Percentiles rank a stretch among this genome's conserved stretches.
These are phyloP conservation scores for Colletotrichum costaricense DNA, from an alignment of 2,329 filamentous ascomycete genomes.

Conservation along the genomic window DNA sequence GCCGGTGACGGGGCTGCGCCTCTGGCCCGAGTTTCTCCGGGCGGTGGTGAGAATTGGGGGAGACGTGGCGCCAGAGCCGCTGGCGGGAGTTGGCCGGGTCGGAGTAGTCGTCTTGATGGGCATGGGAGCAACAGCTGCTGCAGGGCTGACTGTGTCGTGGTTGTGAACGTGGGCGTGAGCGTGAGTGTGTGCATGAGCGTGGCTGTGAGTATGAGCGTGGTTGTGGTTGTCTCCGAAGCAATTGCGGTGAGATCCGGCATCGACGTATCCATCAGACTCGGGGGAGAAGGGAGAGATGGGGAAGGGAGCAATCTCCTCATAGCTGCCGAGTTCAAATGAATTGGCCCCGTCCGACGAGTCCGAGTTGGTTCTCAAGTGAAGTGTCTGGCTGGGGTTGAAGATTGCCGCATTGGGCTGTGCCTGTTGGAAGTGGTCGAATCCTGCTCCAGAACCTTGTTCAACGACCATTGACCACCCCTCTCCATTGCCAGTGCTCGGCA, in stretches of 20 bases:
- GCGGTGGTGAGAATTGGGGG: conserved; percentile 70
- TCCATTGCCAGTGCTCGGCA: conserved; percentile 84
- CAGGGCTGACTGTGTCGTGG: conserved; percentile 71
- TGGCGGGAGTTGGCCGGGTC: conserved; percentile 69
- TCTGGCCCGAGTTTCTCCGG: conserved; percentile 76
- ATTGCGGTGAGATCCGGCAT: conserved; percentile 69
- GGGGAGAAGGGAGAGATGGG: conserved; percentile 86
- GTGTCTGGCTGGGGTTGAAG: conserved; percentile 91
- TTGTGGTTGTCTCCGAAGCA: conserved; percentile 69
- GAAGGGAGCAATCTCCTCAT: conserved; percentile 80
- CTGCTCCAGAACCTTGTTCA: conserved; percentile 42
- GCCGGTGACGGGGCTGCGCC: conserved; percentile 78
- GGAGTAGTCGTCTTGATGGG: conserved; percentile 73
- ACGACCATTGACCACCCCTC: conserved; percentile 80
- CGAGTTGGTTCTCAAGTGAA: conserved; percentile 88
- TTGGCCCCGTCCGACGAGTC: conserved; percentile 82
- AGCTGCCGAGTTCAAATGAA: conserved; percentile 79
- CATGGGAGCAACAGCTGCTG: conserved; percentile 75
- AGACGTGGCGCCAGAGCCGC: conserved; percentile 69
- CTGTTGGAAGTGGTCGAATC: conserved; percentile 74
- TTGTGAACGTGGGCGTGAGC: conserved; percentile 51
- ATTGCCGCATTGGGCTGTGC: conserved; percentile 71
- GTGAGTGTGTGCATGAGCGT: conserved; percentile 50
- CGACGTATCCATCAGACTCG: conserved; percentile 79
- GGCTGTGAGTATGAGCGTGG: conserved; percentile 50